Evolutionary conservation across 1,284 basidiomycete genomes (phyloP).

Genomic region (Fomes fomentarius): DNA sequence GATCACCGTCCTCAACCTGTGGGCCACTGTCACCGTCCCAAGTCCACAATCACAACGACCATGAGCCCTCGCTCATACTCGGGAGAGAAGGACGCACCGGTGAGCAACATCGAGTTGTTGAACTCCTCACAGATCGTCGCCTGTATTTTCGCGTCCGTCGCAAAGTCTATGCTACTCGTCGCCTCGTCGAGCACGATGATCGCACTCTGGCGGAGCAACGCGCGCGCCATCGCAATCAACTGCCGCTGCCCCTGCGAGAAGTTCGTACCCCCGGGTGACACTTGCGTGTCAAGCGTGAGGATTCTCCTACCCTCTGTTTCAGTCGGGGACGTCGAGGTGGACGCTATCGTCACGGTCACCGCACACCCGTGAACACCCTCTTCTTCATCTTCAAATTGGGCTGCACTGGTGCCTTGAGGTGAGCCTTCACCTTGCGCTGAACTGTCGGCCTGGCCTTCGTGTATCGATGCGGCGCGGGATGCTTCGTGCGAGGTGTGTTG

Average conservation of each 20-base stretch:
- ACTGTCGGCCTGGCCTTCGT: no score
- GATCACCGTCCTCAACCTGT: conserved; percentile 62
- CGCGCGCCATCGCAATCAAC: conserved; percentile 80
- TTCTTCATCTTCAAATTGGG: no score
- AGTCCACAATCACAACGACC: not conserved
- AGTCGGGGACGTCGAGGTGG: conserved; percentile 43
- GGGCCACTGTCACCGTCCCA: conserved; percentile 19
- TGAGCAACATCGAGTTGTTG: conserved; percentile 58
- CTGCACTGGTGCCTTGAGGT: no score
- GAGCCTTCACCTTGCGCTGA: no score
- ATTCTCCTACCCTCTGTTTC: conserved; percentile 53
- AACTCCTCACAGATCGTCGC: conserved; percentile 83
- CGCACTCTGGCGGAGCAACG: conserved; percentile 73
- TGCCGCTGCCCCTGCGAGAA: conserved; percentile 88
- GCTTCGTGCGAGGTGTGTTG: conserved; percentile 49
- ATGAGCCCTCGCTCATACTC: no score
- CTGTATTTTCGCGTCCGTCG: conserved; percentile 80
- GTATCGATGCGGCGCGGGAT: conserved; percentile 50
- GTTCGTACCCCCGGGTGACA: conserved; percentile 81
- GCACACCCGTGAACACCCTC: no score
- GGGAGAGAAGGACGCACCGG: conserved; percentile 44
- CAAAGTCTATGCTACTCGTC: conserved; percentile 77
- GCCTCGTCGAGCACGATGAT: conserved; percentile 88
- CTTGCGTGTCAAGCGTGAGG: conserved; percentile 70
- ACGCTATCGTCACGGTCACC: conserved; percentile 35